Evolutionary conservation across 768 basidiomycete species (phyloP), one percentile per base, ranked within the genome.

Genomic region (Leucocoprinus birnbaumii): DNA sequence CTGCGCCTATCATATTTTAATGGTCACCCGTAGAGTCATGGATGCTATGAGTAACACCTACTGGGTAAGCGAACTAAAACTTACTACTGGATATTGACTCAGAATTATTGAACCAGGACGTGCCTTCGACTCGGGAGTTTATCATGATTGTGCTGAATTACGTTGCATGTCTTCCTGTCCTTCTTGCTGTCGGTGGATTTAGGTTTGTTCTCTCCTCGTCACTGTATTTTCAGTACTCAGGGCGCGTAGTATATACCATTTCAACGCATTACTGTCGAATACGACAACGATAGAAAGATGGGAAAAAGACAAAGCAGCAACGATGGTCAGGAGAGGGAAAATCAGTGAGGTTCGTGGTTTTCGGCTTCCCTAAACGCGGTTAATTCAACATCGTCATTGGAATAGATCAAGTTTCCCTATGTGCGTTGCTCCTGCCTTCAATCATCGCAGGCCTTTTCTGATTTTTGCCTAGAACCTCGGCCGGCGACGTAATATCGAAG

Each of bases 291-390:
- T 99, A 48, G 97, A 99, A 72, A 85, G 89, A 0, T 96, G 92
- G 91, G 97, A 99, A 69, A 98, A 98, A 71, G 94, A 98, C 65
- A 95, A 89, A 69, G 93, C 85, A 1, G 88, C 94, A 3, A 89
- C 84, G 0, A 79, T 99, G 61, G 84, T 91, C 48, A 82, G 89
- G 18, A 76, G 87, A 55, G 96, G 95, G 4, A 91, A 89, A 68
- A 87, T 98, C 55, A 83, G 79, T 48, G 89, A 94, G 71, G 89
- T 89, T 51, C 19, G 63, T 62, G 26, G 19, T 45, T 31, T 48
- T 44, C 31, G 21, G 43, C 5, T 14, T 14, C 7, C 26, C 2
- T 14, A 26, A 38, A 38, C n/a, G 4, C n/a, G 31, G 13, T 40
- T 19, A 62, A 37, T 51, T 25, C n/a, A n/a, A n/a, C n/a, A n/a